Evolutionary conservation across 495 filamentous ascomycete genomes (phyloP).

Genomic region (Penicillium cosmopolitanum): DNA sequence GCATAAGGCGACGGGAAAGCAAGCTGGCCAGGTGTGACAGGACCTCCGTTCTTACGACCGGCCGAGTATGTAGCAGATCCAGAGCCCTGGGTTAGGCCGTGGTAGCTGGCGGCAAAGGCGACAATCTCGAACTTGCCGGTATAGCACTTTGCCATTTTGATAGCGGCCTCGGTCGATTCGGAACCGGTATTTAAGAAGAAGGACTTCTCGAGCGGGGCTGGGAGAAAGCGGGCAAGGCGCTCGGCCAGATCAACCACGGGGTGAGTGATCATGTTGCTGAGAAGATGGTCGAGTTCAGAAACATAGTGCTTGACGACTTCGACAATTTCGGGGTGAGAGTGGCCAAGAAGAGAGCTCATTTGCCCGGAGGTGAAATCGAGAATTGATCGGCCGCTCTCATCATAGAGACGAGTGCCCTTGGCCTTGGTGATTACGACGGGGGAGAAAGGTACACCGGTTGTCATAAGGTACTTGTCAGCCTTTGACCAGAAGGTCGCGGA

Average conservation of each 20-base stretch:
- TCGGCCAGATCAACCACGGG: slow-evolving; percentile 54
- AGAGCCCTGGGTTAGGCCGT: slow-evolving; percentile 53
- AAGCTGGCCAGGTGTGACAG: slow-evolving; percentile 39
- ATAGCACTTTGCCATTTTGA: slow-evolving; percentile 59
- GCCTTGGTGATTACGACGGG: slow-evolving; percentile 35
- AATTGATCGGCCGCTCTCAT: slow-evolving; percentile 36
- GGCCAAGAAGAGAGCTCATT: slow-evolving; percentile 60
- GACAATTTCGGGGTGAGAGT: slow-evolving; percentile 60
- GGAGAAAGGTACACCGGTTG: slow-evolving; percentile 33
- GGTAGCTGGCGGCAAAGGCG: slow-evolving; percentile 55
- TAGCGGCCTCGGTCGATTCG: slow-evolving; percentile 58
- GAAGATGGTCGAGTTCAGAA: slow-evolving; percentile 54
- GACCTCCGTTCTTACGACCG: slow-evolving; percentile 46
- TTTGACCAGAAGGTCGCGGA: slow-evolving; percentile 22
- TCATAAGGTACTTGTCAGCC: slow-evolving; percentile 32
- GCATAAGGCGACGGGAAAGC: slow-evolving; percentile 57
- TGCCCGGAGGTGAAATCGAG: slow-evolving; percentile 61
- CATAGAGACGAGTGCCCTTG: slow-evolving; percentile 35
- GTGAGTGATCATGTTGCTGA: slow-evolving; percentile 56
- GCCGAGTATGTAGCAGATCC: slow-evolving; percentile 50
- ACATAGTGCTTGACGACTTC: slow-evolving; percentile 46
- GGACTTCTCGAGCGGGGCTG: slow-evolving; percentile 51
- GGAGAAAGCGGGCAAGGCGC: slow-evolving; percentile 47
- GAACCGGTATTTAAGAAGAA: slow-evolving; percentile 59
- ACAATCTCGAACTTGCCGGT: slow-evolving; percentile 63